Percentiles rank a stretch among this genome's conserved stretches.
Conservation (phyloP, 2,329 filamentous ascomycete genomes). For the Neonectria magnoliae region DNA sequence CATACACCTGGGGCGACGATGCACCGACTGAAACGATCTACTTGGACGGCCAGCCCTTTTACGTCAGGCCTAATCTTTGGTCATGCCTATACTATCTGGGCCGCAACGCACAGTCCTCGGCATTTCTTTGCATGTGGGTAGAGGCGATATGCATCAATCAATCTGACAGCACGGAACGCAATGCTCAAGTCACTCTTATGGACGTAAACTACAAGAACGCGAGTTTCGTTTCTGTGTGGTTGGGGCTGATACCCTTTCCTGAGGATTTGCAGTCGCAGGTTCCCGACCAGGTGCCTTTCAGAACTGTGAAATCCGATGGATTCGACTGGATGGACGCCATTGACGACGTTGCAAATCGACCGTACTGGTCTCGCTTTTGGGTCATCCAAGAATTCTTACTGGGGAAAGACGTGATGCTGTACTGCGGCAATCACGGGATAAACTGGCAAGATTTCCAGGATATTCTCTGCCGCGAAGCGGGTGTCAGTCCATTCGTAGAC, state of each 20-base stretch:
- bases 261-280: not conserved
- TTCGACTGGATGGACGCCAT: not conserved
- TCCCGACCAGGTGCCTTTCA: not conserved
- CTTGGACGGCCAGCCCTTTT: not conserved
- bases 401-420: not conserved
- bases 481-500: not conserved
- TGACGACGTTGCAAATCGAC: not conserved
- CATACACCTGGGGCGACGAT: not conserved
- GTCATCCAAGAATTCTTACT: conserved; percentile 1
- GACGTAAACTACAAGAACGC: not conserved
- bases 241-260: not conserved
- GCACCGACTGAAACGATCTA: not conserved
- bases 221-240: not conserved
- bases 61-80: not conserved
- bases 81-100: not conserved
- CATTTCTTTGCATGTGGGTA: not conserved
- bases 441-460: not conserved
- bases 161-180: not conserved
- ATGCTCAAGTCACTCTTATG: not conserved
- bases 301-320: not conserved
- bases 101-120: too few species aligned
- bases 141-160: not conserved
- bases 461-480: not conserved
- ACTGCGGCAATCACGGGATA: not conserved
- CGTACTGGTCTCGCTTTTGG: not conserved